These are phyloP conservation scores for Corymbia calophylla DNA, from an alignment of 441 rosid species.

Conservation along the genomic window DNA sequence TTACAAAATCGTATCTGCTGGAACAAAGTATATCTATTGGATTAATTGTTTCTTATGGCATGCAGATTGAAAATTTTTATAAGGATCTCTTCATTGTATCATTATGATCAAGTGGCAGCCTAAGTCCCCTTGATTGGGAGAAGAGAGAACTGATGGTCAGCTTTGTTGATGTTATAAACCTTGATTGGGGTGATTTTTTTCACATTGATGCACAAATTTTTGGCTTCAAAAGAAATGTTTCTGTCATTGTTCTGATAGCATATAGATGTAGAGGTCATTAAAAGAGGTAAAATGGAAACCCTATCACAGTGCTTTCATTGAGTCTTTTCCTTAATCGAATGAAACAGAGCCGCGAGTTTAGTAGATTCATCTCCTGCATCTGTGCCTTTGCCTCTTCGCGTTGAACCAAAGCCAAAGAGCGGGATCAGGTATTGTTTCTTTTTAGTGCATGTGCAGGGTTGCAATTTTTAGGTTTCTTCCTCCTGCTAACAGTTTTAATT, in stretches of 20 bases:
- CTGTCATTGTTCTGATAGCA: neutral
- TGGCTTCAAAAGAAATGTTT: neutral
- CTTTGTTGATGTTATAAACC: neutral
- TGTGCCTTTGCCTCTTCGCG: conserved; percentile 75
- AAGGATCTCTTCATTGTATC: neutral
- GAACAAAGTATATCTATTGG: neutral
- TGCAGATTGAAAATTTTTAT: neutral
- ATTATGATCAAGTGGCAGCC: neutral
- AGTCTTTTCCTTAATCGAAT: conserved; percentile 37
- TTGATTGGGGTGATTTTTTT: neutral
- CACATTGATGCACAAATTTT: neutral
- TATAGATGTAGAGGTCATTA: neutral
- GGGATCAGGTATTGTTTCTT: conserved; percentile 59
- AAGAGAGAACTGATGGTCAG: neutral
- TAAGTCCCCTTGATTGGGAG: neutral
- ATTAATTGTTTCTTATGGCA: neutral
- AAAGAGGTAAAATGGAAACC: neutral
- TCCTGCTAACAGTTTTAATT: neutral
- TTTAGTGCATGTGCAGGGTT: neutral
- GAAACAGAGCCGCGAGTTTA: conserved; percentile 82
- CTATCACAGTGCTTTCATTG: neutral
- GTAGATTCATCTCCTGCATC: conserved; percentile 85
- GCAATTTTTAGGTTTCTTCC: neutral
- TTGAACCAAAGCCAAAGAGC: conserved; percentile 92
- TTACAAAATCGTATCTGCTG: neutral